These are phyloP conservation scores for Candida alai DNA, from an alignment of 805 yeast species.

Conservation along the genomic window DNA sequence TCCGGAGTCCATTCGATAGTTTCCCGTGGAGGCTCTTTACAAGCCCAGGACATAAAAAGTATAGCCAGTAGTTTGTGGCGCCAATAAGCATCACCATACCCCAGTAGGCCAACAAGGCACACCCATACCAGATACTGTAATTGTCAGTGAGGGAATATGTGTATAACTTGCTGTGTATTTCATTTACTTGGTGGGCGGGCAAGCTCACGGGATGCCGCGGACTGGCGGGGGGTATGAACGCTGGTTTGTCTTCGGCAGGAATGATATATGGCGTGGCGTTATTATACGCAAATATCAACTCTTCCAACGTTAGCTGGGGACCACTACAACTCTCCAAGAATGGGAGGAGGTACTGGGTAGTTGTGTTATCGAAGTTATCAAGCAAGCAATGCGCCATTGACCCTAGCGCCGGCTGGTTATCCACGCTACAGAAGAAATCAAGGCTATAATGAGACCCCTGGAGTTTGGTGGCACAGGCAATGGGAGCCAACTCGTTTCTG, in stretches of 20 bases:
- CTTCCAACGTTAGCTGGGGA: slow-evolving; percentile 18
- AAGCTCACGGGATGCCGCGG: slow-evolving; percentile 1
- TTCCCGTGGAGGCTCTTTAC: slow-evolving; percentile 16
- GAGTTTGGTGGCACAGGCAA: slow-evolving; percentile 7
- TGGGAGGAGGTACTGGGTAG: slow-evolving; percentile 16
- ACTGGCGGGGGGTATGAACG: background rate
- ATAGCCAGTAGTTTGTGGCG: slow-evolving; percentile 21
- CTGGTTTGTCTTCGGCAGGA: background rate
- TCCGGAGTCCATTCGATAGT: slow-evolving; percentile 16
- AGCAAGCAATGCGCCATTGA: slow-evolving; percentile 31
- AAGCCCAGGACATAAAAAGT: slow-evolving; percentile 19
- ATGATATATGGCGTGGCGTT: slow-evolving; percentile 39
- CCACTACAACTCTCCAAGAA: slow-evolving; percentile 16
- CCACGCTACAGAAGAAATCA: slow-evolving; percentile 23
- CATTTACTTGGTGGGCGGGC: background rate
- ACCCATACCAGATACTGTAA: slow-evolving; percentile 27
- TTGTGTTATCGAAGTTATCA: slow-evolving; percentile 11
- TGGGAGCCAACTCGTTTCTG: slow-evolving; percentile 5
- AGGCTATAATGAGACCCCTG: slow-evolving; percentile 2
- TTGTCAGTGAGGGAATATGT: slow-evolving; percentile 12
- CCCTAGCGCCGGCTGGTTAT: slow-evolving; percentile 37
- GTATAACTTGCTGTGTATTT: background rate
- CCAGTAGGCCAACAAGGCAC: slow-evolving; percentile 36
- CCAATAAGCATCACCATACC: slow-evolving; percentile 34
- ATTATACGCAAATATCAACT: slow-evolving; percentile 30